Evolutionary conservation across 1,139 yeast species (phyloP).

Genomic region (Blastobotrys malaysiensis): DNA sequence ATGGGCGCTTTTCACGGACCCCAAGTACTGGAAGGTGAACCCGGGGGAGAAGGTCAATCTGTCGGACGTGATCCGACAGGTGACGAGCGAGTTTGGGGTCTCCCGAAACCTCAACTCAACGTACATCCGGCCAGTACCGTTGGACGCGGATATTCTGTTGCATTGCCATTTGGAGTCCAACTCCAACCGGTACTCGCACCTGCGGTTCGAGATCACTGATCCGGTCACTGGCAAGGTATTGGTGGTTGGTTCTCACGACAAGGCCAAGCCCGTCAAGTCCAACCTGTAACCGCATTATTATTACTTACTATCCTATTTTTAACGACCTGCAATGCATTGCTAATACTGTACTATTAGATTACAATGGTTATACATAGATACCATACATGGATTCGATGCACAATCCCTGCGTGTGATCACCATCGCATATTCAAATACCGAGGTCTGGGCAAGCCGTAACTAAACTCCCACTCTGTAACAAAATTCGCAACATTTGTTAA

Average conservation of each 20-base stretch:
- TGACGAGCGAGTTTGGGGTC: slow-evolving; percentile 21
- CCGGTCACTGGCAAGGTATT: slow-evolving; percentile 19
- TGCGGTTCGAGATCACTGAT: slow-evolving; percentile 20
- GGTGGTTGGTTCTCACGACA: slow-evolving; percentile 29
- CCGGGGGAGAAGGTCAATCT: slow-evolving; percentile 14
- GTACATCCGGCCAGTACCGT: slow-evolving; percentile 29
- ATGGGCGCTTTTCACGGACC: slow-evolving; percentile 25
- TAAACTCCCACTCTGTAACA: too few species aligned
- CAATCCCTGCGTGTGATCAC: background rate
- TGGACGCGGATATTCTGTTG: slow-evolving; percentile 21
- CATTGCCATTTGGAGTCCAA: slow-evolving; percentile 23
- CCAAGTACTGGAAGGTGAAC: slow-evolving; percentile 23
- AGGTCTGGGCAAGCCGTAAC: too few species aligned
- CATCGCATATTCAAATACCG: background rate
- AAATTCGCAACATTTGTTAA: too few species aligned
- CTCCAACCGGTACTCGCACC: slow-evolving; percentile 26
- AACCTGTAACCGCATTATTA: background rate
- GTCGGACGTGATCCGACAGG: slow-evolving; percentile 12
- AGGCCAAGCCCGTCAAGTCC: slow-evolving; percentile 19
- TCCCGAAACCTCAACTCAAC: slow-evolving; percentile 29
- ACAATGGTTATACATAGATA: too few species aligned
- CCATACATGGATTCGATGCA: too few species aligned
- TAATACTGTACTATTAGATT: too few species aligned
- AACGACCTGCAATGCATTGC: background rate
- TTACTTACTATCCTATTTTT: background rate